Percentiles rank a stretch among this genome's conserved stretches.
These are phyloP conservation scores for Fusarium heterosporum DNA, from an alignment of 2,329 filamentous ascomycete species.

Conservation along the genomic window DNA sequence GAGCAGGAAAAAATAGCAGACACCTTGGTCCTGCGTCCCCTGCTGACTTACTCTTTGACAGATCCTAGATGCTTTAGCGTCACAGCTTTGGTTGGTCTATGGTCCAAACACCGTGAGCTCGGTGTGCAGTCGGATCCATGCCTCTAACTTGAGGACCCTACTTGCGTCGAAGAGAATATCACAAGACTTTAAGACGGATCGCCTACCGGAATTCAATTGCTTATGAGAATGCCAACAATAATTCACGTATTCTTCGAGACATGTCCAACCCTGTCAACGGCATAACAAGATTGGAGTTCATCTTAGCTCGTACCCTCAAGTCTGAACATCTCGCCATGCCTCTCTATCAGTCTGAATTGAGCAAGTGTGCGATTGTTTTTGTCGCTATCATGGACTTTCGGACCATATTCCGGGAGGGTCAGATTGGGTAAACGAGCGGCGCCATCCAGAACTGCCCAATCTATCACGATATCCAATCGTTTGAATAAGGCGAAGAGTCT, in stretches of 20 bases:
- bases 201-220: background rate
- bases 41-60: constrained; percentile 41
- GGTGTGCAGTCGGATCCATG: constrained; percentile 44
- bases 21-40: constrained; percentile 31
- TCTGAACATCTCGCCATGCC: constrained; percentile 8
- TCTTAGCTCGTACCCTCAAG: constrained; percentile 4
- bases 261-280: background rate
- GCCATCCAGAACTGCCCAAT: constrained; percentile 46
- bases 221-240: constrained; percentile 1
- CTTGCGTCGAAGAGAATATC: constrained; percentile 25
- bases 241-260: background rate
- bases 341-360: constrained; percentile 11
- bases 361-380: constrained; percentile 26
- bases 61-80: constrained; percentile 41
- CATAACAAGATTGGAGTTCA: background rate
- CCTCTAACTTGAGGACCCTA: constrained; percentile 32
- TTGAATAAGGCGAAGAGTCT: constrained; percentile 42
- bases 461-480: constrained; percentile 44
- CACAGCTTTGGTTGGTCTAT: constrained; percentile 35
- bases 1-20: constrained; percentile 28
- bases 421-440: constrained; percentile 44
- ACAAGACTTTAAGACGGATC: background rate
- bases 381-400: constrained; percentile 33
- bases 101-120: constrained; percentile 40
- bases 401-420: constrained; percentile 43